Base-by-base conservation (phyloP, 148 eudicot species). In the Persicaria tinctoria region DNA sequence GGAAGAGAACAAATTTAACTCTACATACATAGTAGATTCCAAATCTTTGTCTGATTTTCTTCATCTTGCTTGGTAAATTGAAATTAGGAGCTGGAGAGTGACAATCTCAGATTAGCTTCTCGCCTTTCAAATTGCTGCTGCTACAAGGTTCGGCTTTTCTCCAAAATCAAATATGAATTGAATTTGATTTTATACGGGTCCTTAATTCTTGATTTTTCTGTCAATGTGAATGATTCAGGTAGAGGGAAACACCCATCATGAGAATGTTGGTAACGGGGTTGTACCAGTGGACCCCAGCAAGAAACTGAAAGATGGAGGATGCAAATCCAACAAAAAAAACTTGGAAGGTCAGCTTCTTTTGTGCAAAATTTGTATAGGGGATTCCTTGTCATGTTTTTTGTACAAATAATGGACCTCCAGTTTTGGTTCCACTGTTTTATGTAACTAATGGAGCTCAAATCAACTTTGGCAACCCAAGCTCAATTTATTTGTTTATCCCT, bases 61-160 rank as follows among this genome's bases (percentile, higher is more conserved):
- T 41, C 70, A 14, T 66, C 48, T 66, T 38, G 18, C 2, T 66
- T 47, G 6, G 3, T 66, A 14, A 66, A 66, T 41, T 41, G 70
- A 51, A 74, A 45, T 14, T 81, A 91, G 96, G 89, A 84, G 54
- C 64, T 89, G 68, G 92, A 92, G 79, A 74, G 73, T 75, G 83
- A 88, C 56, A 92, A 92, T 79, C 85, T 89, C 44, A 81, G 75
- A 74, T 79, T 92, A 51, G 81, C 75, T 12, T 77, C 85, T 74
- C 86, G 79, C 70, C 80, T 89, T 74, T 82, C 89, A 13, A 80
- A 45, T 53, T 92, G 97, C 83, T 74, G 72, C 45, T 88, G 90
- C 74, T 77, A 63, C 38, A 83, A 92, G 97, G 97, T 91, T 23
- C 66, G 75, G 57, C 27, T 51, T 16, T 20, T 49, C 41, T 32